These are phyloP conservation scores for Phylloporus sp. DNA, from an alignment of 768 basidiomycete genomes.

Conservation along the genomic window DNA sequence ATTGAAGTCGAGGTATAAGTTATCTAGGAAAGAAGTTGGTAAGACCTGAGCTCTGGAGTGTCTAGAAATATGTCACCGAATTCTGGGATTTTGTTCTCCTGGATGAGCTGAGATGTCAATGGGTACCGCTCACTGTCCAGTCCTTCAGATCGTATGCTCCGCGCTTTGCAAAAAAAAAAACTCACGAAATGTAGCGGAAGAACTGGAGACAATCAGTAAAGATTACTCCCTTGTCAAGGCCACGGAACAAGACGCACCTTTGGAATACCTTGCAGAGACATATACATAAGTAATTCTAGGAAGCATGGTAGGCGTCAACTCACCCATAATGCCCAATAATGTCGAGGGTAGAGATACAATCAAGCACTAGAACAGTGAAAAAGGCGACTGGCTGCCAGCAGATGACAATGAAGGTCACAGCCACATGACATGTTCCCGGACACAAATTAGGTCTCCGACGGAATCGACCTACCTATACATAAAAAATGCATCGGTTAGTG, in stretches of 20 bases:
- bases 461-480: no score
- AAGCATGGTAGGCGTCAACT: neutral
- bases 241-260: conserved; percentile 44
- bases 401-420: neutral
- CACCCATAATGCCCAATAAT: conserved; percentile 21
- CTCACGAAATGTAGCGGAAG: conserved; percentile 94
- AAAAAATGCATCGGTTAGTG: no score
- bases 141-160: conserved; percentile 10
- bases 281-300: neutral
- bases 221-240: conserved; percentile 7
- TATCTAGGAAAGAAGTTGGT: conserved; percentile 48
- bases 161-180: conserved; percentile 1
- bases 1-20: conserved; percentile 93
- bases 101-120: conserved; percentile 93
- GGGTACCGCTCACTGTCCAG: conserved; percentile 86
- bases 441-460: neutral
- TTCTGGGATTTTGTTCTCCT: conserved; percentile 98
- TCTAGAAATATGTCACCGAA: conserved; percentile 58
- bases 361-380: neutral
- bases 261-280: conserved; percentile 47
- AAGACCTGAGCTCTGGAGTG: neutral
- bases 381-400: neutral
- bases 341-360: conserved; percentile 5
- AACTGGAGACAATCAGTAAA: conserved; percentile 49
- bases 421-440: neutral